A percentile compares a stretch with the other conserved stretches of the same genome.
These are phyloP conservation scores for Chaetoceros muelleri DNA, from an alignment of 108 stramenopile genomes.

Conservation along the genomic window DNA sequence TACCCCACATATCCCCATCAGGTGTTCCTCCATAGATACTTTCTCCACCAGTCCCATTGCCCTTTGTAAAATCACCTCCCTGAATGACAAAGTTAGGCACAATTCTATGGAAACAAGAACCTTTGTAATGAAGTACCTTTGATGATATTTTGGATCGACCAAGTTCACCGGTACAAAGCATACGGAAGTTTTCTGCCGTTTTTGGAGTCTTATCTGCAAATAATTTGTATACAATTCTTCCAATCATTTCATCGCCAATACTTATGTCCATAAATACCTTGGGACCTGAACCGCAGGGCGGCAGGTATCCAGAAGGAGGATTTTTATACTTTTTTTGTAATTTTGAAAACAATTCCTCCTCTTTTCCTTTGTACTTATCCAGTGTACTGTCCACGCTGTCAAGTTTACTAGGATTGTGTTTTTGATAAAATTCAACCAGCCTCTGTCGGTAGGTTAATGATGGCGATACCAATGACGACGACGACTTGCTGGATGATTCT, in stretches of 20 bases:
- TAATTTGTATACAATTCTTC: conserved; percentile 70
- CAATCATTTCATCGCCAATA: conserved; percentile 39
- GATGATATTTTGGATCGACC: conserved; percentile 4
- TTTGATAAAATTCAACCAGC: conserved; percentile 30
- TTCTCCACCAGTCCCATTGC: conserved; percentile 77
- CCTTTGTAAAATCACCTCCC: conserved; percentile 71
- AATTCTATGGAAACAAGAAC: conserved; percentile 60
- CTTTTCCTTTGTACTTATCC: conserved; percentile 21
- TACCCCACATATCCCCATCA: conserved; percentile 41
- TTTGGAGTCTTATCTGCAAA: conserved; percentile 67
- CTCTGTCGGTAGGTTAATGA: conserved; percentile 8
- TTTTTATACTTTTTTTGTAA: not conserved
- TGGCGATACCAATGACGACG: too few relatives aligned
- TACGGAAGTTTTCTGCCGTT: conserved; percentile 83
- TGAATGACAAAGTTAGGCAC: conserved; percentile 60
- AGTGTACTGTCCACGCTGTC: conserved; percentile 31
- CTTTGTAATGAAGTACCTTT: conserved; percentile 23
- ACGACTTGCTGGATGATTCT: not conserved
- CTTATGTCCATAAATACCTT: conserved; percentile 61
- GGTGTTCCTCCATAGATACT: conserved; percentile 40
- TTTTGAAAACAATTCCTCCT: not conserved
- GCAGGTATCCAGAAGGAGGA: conserved; percentile 5
- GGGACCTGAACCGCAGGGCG: conserved; percentile 28
- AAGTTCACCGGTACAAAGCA: conserved; percentile 78
- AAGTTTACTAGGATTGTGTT: conserved; percentile 40